Evolutionary conservation across 1,284 basidiomycete species (phyloP), one percentile per base, ranked within the genome.

Genomic region (Heterobasidion occidentale): DNA sequence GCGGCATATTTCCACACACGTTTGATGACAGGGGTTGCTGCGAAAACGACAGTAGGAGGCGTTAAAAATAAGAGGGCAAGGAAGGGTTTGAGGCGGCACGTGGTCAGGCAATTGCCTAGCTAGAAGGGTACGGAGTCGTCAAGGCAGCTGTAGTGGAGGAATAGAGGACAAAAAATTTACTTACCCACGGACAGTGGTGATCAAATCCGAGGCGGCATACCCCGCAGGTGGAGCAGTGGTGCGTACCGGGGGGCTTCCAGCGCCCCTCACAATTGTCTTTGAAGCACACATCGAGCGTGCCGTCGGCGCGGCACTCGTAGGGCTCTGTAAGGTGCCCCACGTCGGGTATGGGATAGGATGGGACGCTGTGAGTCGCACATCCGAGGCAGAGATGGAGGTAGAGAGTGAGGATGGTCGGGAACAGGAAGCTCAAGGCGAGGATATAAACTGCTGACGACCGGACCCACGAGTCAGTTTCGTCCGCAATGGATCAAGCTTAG

Each of bases 141-240:
- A 7, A 51, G 49, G 12, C 11, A 33, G 19, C 47, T 20, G 27
- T 35, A 33, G 14, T 36, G 36, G 20, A 52, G 34, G 12, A 12
- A 47, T 42, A 12, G 33, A 27, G 33, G 45, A 56, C 53, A 52
- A 42, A 15, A 49, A 6, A 3, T 27, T 14, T 15, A 62, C 70
- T 36, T 59, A 81, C 77, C 79, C 79, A 81, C 51, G 79, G 77
- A 62, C 79, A 81, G 64, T 81, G 79, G 59, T 81, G 79, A 62
- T 80, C 79, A 61, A 79, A 79, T 33, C 73, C 76, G 34, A 76
- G 60, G 20, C 78, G 71, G 60, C 79, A 80, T 12, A 77, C 73
- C 36, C 73, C 73, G 55, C 79, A 81, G 2, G 68, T 70, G 11
- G 77, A 77, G 64, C 79, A 81, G 59, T 80, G 79, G 60, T 79